Percentiles rank a stretch among this genome's conserved stretches.
Conservation (phyloP, 306 rosid species). For the Psophocarpus tetragonolobus region DNA sequence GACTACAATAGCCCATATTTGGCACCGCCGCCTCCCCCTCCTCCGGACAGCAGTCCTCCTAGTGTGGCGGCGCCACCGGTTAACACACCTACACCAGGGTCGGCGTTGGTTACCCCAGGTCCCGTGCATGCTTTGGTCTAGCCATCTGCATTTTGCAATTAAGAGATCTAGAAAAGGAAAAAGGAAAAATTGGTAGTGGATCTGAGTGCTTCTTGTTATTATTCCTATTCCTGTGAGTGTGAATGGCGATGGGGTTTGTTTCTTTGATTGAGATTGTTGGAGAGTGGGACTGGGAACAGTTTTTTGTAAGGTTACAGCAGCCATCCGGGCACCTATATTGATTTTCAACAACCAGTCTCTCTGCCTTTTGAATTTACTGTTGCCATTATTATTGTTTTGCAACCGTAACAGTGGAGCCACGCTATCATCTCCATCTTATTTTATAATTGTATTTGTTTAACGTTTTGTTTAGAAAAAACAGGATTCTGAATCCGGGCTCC, state of each 20-base stretch:
- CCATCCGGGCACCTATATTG: background rate
- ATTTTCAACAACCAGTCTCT: constrained; percentile 27
- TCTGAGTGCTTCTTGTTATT: constrained; percentile 4
- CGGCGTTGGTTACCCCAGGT: constrained; percentile 48
- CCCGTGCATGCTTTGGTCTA: constrained; percentile 49
- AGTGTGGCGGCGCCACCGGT: constrained; percentile 54
- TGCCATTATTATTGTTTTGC: background rate
- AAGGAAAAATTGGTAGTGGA: constrained; percentile 13
- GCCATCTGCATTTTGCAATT: constrained; percentile 31
- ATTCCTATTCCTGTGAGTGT: too few species aligned
- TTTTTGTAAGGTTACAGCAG: constrained; percentile 19
- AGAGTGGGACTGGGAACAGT: too few species aligned
- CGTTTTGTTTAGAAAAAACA: background rate
- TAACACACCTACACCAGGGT: constrained; percentile 57
- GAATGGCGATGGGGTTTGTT: too few species aligned
- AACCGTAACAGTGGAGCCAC: background rate
- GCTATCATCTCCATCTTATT: background rate
- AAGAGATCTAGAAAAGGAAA: background rate
- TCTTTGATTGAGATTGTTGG: too few species aligned
- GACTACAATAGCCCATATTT: background rate
- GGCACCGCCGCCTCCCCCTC: constrained; percentile 27
- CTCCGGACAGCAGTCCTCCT: constrained; percentile 29
- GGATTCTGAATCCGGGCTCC: background rate
- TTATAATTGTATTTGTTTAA: background rate
- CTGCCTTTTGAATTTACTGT: background rate